Conservation (phyloP, 257 asterid species). For the Euphrasia confusa region DNA sequence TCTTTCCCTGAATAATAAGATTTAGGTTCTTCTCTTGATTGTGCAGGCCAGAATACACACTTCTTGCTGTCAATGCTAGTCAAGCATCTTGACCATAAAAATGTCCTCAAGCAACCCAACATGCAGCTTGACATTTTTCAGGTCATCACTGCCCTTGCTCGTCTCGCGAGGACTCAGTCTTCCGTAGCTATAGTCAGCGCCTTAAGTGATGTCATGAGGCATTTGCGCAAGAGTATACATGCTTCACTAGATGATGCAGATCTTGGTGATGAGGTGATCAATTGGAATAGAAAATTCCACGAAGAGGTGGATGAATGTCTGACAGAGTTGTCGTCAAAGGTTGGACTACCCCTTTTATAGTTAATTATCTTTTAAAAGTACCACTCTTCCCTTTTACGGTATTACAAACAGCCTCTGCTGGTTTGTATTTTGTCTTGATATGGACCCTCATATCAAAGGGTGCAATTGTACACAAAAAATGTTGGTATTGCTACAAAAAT, state of each 20-base stretch:
- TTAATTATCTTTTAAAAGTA: neutral
- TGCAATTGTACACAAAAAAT: no score
- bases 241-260: constrained; percentile 68
- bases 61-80: constrained; percentile 74
- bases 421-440: no score
- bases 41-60: constrained; percentile 82
- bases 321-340: constrained; percentile 72
- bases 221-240: constrained; percentile 88
- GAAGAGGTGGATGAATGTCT: constrained; percentile 87
- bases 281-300: constrained; percentile 70
- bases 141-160: constrained; percentile 67
- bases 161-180: constrained; percentile 57
- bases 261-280: constrained; percentile 63
- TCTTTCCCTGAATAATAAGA: constrained; percentile 7
- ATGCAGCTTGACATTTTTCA: constrained; percentile 88
- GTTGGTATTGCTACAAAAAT: no score
- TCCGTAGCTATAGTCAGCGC: constrained; percentile 84
- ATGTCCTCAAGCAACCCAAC: constrained; percentile 71
- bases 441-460: no score
- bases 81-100: constrained; percentile 94
- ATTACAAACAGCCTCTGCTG: no score
- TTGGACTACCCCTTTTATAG: constrained; percentile 20
- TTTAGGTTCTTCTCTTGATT: neutral
- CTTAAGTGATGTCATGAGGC: constrained; percentile 86
- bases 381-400: neutral